Base-by-base conservation (phyloP, 805 yeast species). In the Hanseniaspora clermontiae region DNA sequence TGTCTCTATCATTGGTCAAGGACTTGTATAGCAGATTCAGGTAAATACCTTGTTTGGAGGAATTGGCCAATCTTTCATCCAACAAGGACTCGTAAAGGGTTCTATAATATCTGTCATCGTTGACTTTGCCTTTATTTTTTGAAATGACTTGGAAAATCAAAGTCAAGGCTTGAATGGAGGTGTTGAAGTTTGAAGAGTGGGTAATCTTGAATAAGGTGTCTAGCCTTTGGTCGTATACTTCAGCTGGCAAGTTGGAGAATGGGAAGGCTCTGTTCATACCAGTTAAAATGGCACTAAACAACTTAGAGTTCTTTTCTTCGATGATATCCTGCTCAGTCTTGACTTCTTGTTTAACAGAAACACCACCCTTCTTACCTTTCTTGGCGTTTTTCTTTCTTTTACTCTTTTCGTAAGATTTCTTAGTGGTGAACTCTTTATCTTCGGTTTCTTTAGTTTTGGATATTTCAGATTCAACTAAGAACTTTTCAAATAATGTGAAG, bases 261-360 rank as follows among this genome's bases (percentile, higher is more conserved):
- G 97, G 97, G 76, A 87, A 91, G 0, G 97, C 90, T 71, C 98
- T 85, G 68, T 93, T 93, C 58, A 93, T 78, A 62, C 98, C 98
- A 0, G 98, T 88, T 61, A 93, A 77, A 57, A 93, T 77, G 15
- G 96, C 96, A 32, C 96, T 82, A 63, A 91, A 87, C 62, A 91
- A 71, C 64, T 86, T 87, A 46, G 95, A 77, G 64, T 83, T 85
- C 63, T 83, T 87, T 67, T 93, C 97, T 65, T 88, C 87, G 24
- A 73, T 59, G 1, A 83, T 70, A 62, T 85, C 91, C 45, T 70
- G 72, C 59, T 81, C 86, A 12, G 83, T 73, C 67, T 83, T 84
- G 48, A 73, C 83, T 52, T 68, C 74, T 12, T 64, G 67, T 67
- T 82, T 83, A 27, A 84, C 84, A 6, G 91, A 84, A 63, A 77